Evolutionary conservation across 2,329 filamentous ascomycete species (phyloP).

Genomic region (Escovopsis weberi): DNA sequence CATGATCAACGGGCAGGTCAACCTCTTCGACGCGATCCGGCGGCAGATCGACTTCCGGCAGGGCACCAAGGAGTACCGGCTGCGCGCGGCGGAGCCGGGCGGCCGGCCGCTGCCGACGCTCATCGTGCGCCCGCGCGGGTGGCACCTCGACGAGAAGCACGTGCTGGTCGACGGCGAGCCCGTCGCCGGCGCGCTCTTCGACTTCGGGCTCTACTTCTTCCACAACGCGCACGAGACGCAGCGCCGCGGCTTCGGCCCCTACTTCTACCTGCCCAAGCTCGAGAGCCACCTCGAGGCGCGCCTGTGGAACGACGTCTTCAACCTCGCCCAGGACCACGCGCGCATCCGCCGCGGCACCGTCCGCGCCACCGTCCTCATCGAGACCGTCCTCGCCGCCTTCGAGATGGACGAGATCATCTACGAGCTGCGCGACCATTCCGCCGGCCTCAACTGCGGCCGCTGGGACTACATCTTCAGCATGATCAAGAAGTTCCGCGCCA

Average conservation of each 20-base stretch:
- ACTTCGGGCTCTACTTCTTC: slow-evolving; percentile 98
- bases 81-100: slow-evolving; percentile 44
- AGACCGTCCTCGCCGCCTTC: slow-evolving; percentile 94
- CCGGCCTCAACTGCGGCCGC: slow-evolving; percentile 92
- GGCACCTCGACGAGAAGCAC: slow-evolving; percentile 98
- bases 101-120: slow-evolving; percentile 76
- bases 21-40: slow-evolving; percentile 91
- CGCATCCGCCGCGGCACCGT: slow-evolving; percentile 84
- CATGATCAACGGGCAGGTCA: slow-evolving; percentile 97
- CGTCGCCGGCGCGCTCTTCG: slow-evolving; percentile 83
- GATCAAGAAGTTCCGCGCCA: slow-evolving; percentile 98
- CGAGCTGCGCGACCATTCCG: slow-evolving; percentile 90
- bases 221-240: slow-evolving; percentile 89
- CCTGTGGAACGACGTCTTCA: slow-evolving; percentile 97
- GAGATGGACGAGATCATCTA: slow-evolving; percentile 99
- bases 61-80: slow-evolving; percentile 91
- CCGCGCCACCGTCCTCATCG: slow-evolving; percentile 87
- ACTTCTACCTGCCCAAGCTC: slow-evolving; percentile 98
- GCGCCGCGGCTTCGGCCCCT: slow-evolving; percentile 72
- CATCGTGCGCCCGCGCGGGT: slow-evolving; percentile 87
- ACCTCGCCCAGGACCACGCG: slow-evolving; percentile 85
- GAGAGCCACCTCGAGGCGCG: slow-evolving; percentile 94
- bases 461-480: slow-evolving; percentile 99
- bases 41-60: slow-evolving; percentile 93
- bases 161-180: slow-evolving; percentile 90